Evolutionary conservation across 1,284 basidiomycete species (phyloP).

Genomic region (Cutaneotrichosporon spelunceum): DNA sequence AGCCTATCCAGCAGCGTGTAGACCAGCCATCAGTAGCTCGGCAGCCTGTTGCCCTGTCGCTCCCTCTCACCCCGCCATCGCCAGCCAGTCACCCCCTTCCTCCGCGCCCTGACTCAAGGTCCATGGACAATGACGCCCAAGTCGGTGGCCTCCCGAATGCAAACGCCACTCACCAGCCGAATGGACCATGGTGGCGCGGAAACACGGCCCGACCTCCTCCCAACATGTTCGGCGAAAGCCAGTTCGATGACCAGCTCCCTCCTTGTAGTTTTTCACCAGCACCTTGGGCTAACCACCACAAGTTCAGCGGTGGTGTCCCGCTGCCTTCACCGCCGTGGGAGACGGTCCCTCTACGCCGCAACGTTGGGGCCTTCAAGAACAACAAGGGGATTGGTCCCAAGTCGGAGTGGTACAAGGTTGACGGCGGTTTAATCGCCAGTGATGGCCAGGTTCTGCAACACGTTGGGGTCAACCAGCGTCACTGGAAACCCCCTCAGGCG

Average conservation of each 20-base stretch:
- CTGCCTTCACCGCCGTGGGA: slow-evolving; percentile 5
- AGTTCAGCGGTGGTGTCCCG: slow-evolving; percentile 7
- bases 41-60: neutral
- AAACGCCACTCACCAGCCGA: too few relatives aligned
- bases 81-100: neutral
- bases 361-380: neutral
- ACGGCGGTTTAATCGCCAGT: slow-evolving; percentile 30
- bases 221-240: neutral
- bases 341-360: slow-evolving; percentile 1
- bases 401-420: slow-evolving; percentile 13
- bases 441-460: slow-evolving; percentile 59
- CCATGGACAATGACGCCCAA: neutral
- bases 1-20: neutral
- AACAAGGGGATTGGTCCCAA: neutral
- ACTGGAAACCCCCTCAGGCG: slow-evolving; percentile 62
- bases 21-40: neutral
- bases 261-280: neutral
- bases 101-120: neutral
- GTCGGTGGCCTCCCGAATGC: neutral
- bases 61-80: neutral
- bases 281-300: slow-evolving; percentile 7
- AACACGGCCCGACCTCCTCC: neutral
- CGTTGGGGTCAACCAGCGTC: slow-evolving; percentile 60
- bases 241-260: neutral
- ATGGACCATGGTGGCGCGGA: neutral